Conservation (phyloP, 768 basidiomycete species). For the Suillus plorans region DNA sequence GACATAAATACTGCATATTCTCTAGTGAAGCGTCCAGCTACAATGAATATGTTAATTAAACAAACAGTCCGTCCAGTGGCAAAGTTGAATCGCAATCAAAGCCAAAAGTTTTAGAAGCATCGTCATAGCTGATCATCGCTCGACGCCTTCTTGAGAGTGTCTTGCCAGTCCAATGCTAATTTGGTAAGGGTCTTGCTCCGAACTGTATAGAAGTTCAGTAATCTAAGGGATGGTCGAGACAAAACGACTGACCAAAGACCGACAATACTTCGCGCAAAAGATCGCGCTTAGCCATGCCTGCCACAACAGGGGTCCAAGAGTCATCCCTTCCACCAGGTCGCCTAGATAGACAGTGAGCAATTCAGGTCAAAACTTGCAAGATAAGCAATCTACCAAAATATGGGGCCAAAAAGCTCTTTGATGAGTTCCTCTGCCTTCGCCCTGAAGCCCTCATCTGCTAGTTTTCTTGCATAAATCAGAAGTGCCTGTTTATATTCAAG, state of each 20-base stretch:
- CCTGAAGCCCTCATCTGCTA: slow-evolving; percentile 88
- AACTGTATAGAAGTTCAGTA: slow-evolving; percentile 41
- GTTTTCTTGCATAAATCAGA: slow-evolving; percentile 73
- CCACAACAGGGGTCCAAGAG: slow-evolving; percentile 64
- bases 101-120: not conserved
- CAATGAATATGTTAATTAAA: not conserved
- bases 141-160: slow-evolving; percentile 64
- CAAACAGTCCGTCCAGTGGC: not conserved
- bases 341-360: slow-evolving; percentile 37
- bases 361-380: not conserved
- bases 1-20: too few species aligned
- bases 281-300: slow-evolving; percentile 79
- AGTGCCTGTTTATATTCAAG: slow-evolving; percentile 80
- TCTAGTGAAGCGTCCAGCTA: not conserved
- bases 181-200: slow-evolving; percentile 73
- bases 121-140: slow-evolving; percentile 43
- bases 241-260: slow-evolving; percentile 65
- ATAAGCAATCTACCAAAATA: slow-evolving; percentile 70
- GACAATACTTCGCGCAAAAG: slow-evolving; percentile 77
- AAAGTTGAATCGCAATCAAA: not conserved
- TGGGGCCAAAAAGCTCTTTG: slow-evolving; percentile 85
- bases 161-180: slow-evolving; percentile 82
- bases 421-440: slow-evolving; percentile 90
- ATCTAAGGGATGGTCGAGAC: not conserved
- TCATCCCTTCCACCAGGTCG: slow-evolving; percentile 63